A percentile compares a stretch with the other conserved stretches of the same genome.
phyloP scores from a whole-genome alignment of 2,329 filamentous ascomycete genomes.

The Paradendryphiella salina region DNA sequence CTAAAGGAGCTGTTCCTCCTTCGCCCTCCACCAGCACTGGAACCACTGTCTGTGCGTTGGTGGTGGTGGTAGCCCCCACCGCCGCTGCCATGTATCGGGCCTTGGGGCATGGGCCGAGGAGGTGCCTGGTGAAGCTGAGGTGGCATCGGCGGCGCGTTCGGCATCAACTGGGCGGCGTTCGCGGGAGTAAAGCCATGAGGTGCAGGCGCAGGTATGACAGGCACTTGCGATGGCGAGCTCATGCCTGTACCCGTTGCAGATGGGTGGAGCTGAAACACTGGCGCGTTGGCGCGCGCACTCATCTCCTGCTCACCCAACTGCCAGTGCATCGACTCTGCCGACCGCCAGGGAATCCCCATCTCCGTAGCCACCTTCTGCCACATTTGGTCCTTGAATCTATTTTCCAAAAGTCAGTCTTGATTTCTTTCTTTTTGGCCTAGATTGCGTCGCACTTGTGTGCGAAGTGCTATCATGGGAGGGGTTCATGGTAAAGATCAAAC shows the following conservation, averaged over 20 bases:
- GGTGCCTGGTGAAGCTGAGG: slow-evolving; percentile 35
- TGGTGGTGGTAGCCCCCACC: no score
- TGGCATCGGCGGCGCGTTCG: slow-evolving; percentile 28
- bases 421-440: no score
- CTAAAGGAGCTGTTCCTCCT: slow-evolving; percentile 43
- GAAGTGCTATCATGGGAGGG: background rate
- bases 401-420: slow-evolving; percentile 26
- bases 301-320: slow-evolving; percentile 92
- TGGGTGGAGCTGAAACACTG: slow-evolving; percentile 68
- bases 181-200: slow-evolving; percentile 46
- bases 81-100: slow-evolving; percentile 29
- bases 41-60: slow-evolving; percentile 41
- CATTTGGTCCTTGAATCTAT: slow-evolving; percentile 95
- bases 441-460: slow-evolving; percentile 12
- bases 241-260: slow-evolving; percentile 42
- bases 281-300: slow-evolving; percentile 86
- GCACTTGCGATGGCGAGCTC: slow-evolving; percentile 36
- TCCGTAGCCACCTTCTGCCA: slow-evolving; percentile 95
- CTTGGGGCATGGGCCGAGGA: slow-evolving; percentile 30
- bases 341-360: slow-evolving; percentile 92
- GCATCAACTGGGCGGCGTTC: slow-evolving; percentile 45
- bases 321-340: slow-evolving; percentile 98
- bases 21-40: slow-evolving; percentile 32
- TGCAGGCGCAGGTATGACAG: slow-evolving; percentile 29
- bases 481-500: slow-evolving; percentile 11